Evolutionary conservation across 2,329 filamentous ascomycete species (phyloP), one percentile per base, ranked within the genome.

Genomic region (Diplodia mutila): DNA sequence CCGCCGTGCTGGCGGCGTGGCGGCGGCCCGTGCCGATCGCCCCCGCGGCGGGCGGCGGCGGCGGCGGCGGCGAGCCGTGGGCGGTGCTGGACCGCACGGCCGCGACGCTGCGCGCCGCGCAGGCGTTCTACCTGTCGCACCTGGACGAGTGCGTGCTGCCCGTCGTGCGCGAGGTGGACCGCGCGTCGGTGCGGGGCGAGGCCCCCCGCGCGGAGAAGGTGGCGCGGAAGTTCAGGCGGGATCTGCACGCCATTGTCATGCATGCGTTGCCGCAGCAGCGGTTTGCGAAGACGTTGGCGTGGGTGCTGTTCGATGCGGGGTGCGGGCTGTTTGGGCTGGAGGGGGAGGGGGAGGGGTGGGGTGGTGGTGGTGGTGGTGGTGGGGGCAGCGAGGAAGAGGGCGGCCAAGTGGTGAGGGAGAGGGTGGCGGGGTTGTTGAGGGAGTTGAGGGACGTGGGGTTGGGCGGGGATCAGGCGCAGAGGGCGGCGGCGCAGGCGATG

Each of bases 401-500:
- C 51, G 69, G n/a, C 66, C 27, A 14, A 21, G 11, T 16, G n/a
- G 27, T 59, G 42, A 42, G 53, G 39, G 32, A 59, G 42, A 27
- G 42, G 2, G 64, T 51, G 12, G 34, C 39, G 12, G 48, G n/a
- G 39, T 29, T 92, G 21, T 80, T 91, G 1, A 83, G 85, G 59
- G 85, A 86, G 9, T 79, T 93, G 18, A 81, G 85, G 71, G 83
- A 85, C 55, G 87, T 92, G 25, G 91, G 91, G 0, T 80, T 93
- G 21, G 88, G 88, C 1, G 90, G 89, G 29, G 88, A 91, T 72
- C 83, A 81, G 59, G 91, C 91, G 63, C 89, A 93, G 73, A 85
- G 90, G 34, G 82, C 91, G 42, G 90, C 93, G 73, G 91, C 90
- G 18, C 88, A 90, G 75, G 84, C 90, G 29, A 89, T 93, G 83